Base-by-base conservation (phyloP, 805 yeast species). In the Pichia ethanolica region DNA sequence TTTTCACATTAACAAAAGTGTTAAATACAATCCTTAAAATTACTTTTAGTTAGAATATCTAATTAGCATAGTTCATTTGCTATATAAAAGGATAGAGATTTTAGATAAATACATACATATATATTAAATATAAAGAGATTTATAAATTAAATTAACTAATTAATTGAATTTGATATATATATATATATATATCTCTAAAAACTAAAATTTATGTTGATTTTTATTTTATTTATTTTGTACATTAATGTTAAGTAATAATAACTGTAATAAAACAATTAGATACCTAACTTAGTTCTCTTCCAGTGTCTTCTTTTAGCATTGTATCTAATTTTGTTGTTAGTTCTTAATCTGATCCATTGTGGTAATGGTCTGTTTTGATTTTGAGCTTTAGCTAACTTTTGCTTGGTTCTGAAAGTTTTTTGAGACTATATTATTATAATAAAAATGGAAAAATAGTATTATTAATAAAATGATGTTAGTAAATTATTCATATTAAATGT, bases 251-350 rank as follows among this genome's bases (percentile, higher is more conserved):
- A 30, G 27, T 39, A 30, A 39, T n/a, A 25, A 27, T 25, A 39
- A 30, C 3, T 28, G 26, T 7, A 30, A 7, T 9, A 10, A 30
- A 27, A 39, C 45, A 69, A 72, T 87, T 90, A 91, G 83, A 91
- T 75, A 83, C 83, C 81, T 79, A 91, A 83, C 95, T 91, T 91
- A 71, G 97, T 91, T 86, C 98, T 88, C 87, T 97, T 91, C 99
- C 99, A 91, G 93, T 93, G 96, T 84, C 98, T 86, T 88, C 98
- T 89, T 89, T 93, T 93, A 73, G 96, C 95, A 81, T 91, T 91
- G 87, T 89, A 89, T 83, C 95, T 89, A 82, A 93, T 86, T 70
- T 83, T 90, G 95, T 89, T 91, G 77, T 79, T 83, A 74, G 98
- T 89, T 86, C 89, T 91, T 77, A 90, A 82, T 81, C 98, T 89